phyloP scores from a whole-genome alignment of 352 stramenopile species.

The Phytophthora idaei region DNA sequence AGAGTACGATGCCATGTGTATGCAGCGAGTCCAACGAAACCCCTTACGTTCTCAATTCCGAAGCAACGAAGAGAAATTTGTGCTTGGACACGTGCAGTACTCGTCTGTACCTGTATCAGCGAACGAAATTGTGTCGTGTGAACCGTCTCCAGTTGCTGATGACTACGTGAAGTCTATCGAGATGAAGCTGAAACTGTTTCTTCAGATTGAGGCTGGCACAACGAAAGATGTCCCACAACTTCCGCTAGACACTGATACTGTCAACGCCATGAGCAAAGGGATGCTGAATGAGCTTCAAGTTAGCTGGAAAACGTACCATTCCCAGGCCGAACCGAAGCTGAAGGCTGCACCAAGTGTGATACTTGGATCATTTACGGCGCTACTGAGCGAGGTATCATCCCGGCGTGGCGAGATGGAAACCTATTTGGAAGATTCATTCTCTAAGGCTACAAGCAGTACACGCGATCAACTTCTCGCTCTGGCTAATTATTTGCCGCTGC shows the following conservation, averaged over 20 bases:
- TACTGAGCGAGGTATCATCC: constrained; percentile 25
- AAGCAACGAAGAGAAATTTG: constrained; percentile 25
- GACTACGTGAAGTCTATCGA: constrained; percentile 34
- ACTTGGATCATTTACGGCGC: constrained; percentile 10
- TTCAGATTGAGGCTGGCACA: constrained; percentile 1
- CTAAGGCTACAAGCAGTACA: constrained; percentile 10
- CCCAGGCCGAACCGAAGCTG: constrained; percentile 19
- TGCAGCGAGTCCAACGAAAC: constrained; percentile 20
- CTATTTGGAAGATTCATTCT: constrained; percentile 17
- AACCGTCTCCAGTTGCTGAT: constrained; percentile 11
- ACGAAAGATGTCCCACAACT: constrained; percentile 15
- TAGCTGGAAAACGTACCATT: constrained; percentile 52
- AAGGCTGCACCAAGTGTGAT: constrained; percentile 1
- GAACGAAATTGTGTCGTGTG: constrained; percentile 8
- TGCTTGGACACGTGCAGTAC: constrained; percentile 17
- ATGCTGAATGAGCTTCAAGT: constrained; percentile 54
- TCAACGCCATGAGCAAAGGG: constrained; percentile 37
- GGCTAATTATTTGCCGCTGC: constrained; percentile 33
- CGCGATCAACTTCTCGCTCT: constrained; percentile 25
- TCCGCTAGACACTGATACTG: constrained; percentile 29
- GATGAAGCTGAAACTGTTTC: constrained; percentile 18
- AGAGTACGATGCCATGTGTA: constrained; percentile 34
- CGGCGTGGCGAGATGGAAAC: constrained; percentile 24
- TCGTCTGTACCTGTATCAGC: neutral
- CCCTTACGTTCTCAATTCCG: constrained; percentile 33